These are phyloP conservation scores for Hansenula lynferdii DNA, from an alignment of 1,139 yeast species.

Conservation along the genomic window DNA sequence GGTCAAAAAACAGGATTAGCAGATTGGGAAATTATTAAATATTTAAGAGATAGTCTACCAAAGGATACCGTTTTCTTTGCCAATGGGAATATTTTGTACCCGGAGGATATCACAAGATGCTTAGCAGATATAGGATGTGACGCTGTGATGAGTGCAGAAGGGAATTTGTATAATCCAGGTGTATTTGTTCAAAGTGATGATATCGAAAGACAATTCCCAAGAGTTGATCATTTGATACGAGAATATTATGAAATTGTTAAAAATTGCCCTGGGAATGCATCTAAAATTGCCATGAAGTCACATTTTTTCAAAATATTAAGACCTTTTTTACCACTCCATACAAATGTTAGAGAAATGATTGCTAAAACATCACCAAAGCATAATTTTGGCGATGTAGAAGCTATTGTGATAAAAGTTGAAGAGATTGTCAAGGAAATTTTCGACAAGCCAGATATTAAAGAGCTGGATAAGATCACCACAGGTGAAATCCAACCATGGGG, in stretches of 20 bases:
- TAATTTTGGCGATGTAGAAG: conserved; percentile 59
- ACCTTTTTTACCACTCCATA: conserved; percentile 68
- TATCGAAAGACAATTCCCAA: conserved; percentile 67
- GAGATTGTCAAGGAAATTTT: conserved; percentile 53
- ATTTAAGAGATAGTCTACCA: conserved; percentile 76
- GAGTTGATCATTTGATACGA: conserved; percentile 77
- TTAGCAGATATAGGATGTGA: conserved; percentile 62
- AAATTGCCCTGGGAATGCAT: conserved; percentile 62
- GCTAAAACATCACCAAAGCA: conserved; percentile 47
- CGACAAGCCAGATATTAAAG: conserved; percentile 37
- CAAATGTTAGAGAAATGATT: conserved; percentile 70
- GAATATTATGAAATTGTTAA: conserved; percentile 88
- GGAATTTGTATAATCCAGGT: conserved; percentile 91
- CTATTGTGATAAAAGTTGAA: conserved; percentile 66
- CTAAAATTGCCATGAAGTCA: conserved; percentile 81
- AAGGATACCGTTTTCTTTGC: conserved; percentile 84
- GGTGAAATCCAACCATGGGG: conserved; percentile 71
- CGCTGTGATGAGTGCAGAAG: conserved; percentile 98
- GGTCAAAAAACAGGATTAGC: conserved; percentile 96
- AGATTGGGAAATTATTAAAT: conserved; percentile 79
- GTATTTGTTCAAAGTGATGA: conserved; percentile 48
- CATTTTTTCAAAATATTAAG: conserved; percentile 86
- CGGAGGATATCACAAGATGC: conserved; percentile 74
- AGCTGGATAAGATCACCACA: conserved; percentile 43
- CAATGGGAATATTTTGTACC: conserved; percentile 87